Base-by-base conservation (phyloP, 2,329 filamentous ascomycete genomes). In the Scytalidium lignicola region DNA sequence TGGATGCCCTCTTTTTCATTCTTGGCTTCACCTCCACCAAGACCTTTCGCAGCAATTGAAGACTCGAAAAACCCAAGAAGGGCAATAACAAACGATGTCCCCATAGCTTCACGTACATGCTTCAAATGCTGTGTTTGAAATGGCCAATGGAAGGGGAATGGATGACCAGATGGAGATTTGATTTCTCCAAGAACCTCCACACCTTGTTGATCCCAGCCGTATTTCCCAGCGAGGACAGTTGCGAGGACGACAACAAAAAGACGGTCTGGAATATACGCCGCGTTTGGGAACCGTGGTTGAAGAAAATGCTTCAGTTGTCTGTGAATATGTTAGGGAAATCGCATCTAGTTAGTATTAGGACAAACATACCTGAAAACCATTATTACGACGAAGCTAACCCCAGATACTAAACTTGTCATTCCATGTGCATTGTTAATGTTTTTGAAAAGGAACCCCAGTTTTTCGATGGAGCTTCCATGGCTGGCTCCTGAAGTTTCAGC, bases 11-110 rank as follows among this genome's bases (percentile, higher is more conserved):
- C 80, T 45, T n/a, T n/a, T n/a, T 74, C 74, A 40, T 80, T 71
- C 10, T 64, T 67, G 10, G 60, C 58, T 49, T 73, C 80, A 6
- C 74, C 74, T 43, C 73, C 74, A 13, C 86, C 87, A 2, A 99
- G 72, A 54, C 88, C 92, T 70, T 97, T 97, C 29, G 93, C 93
- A 1, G 93, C 93, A 12, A 99, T 90, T 0, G 90, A 96, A 2
- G 90, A 96, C 68, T 99, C 93, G 61, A 99, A 99, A 69, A 99
- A 99, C n/a, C 93, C 93, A 0, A 99, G 82, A 20, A 99, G 76
- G 1, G 91, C 90, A 55, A 99, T 96, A 47, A 97, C 76, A 62
- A 99, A 96, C 0, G 90, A 87, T 0, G 93, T 97, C 46, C 88
- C 85, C 78, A 97, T 86, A 32, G 90, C 87, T 54, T 90, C 86